A percentile compares a stretch with the other conserved stretches of the same genome.
phyloP scores from a whole-genome alignment of 768 basidiomycete species.

The Artomyces pyxidatus region DNA sequence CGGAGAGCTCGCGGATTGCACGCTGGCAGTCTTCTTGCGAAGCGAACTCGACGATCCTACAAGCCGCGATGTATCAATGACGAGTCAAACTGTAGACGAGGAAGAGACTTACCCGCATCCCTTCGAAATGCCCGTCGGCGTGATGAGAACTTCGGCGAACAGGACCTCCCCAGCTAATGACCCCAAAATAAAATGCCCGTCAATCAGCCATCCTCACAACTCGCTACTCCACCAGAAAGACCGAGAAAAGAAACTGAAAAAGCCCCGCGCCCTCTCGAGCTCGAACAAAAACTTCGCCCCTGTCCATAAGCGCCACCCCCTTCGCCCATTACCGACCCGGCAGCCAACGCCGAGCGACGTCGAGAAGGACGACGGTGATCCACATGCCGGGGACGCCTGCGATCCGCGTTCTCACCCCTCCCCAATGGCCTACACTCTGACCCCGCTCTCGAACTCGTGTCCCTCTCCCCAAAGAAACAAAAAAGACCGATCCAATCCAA shows the following conservation, averaged over 20 bases:
- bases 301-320: neutral
- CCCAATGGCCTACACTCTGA: neutral
- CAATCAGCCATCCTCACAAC: constrained; percentile 77
- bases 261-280: constrained; percentile 5
- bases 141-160: constrained; percentile 98
- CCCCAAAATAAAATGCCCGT: constrained; percentile 88
- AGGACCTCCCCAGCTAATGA: constrained; percentile 98
- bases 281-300: neutral
- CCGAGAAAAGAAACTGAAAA: constrained; percentile 28
- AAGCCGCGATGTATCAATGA: neutral
- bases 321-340: neutral
- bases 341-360: neutral
- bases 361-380: neutral
- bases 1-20: constrained; percentile 85
- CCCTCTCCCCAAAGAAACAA: constrained; percentile 4
- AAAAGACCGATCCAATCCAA: constrained; percentile 36
- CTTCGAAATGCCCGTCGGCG: constrained; percentile 94
- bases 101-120: constrained; percentile 85
- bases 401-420: neutral
- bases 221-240: constrained; percentile 40
- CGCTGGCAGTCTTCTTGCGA: constrained; percentile 85
- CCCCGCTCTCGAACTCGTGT: neutral
- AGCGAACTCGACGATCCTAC: constrained; percentile 91
- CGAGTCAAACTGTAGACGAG: constrained; percentile 13
- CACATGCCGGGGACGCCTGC: neutral